Conservation (phyloP, 2,329 filamentous ascomycete species). For the Fusarium nurragi region DNA sequence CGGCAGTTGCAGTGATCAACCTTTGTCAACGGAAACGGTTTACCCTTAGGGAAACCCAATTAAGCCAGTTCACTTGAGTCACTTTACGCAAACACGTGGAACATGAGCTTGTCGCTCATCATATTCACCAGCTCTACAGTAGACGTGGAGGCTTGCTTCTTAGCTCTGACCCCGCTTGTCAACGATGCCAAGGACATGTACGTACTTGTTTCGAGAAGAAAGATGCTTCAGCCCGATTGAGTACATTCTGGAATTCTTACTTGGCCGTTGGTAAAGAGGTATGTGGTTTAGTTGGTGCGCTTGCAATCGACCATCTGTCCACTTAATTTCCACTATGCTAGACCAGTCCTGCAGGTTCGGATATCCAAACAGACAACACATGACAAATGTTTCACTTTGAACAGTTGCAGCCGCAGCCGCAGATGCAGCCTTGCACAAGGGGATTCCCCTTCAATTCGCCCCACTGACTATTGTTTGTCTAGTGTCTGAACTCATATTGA, state of each 20-base stretch:
- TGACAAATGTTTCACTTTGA: constrained; percentile 30
- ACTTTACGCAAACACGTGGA: not conserved
- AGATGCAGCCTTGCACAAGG: constrained; percentile 33
- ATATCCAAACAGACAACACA: constrained; percentile 27
- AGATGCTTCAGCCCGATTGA: not conserved
- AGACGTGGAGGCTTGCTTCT: constrained; percentile 1
- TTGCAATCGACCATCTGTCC: constrained; percentile 1
- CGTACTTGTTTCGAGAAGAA: not conserved
- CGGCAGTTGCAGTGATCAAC: not conserved
- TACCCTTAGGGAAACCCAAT: constrained; percentile 1
- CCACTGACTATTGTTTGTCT: constrained; percentile 21
- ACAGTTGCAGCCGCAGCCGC: constrained; percentile 24
- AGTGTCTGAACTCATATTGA: not conserved
- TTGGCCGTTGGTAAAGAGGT: not conserved
- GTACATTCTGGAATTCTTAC: not conserved
- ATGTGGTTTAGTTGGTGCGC: not conserved
- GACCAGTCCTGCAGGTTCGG: constrained; percentile 19
- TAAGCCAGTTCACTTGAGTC: not conserved
- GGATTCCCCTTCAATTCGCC: not conserved
- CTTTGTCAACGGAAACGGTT: not conserved
- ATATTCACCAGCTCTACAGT: not conserved
- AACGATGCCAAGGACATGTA: not conserved
- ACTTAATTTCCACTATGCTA: constrained; percentile 13
- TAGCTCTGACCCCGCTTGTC: not conserved
- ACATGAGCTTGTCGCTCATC: not conserved